Evolutionary conservation across 345 rosid genomes (phyloP), one percentile per base, ranked within the genome.

Genomic region (Zanthoxylum bungeanum): DNA sequence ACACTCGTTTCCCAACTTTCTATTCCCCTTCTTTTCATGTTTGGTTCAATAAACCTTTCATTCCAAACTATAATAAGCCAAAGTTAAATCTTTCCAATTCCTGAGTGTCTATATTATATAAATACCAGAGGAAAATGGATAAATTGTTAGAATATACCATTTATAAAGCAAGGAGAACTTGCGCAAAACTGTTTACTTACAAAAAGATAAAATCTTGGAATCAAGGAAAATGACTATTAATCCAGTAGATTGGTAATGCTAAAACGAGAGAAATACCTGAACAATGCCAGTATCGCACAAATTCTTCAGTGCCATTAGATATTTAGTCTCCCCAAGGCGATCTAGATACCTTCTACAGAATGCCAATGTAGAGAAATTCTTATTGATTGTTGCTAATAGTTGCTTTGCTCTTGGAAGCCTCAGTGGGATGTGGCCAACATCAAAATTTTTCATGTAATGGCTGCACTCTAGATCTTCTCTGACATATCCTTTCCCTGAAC

Each of bases 381-480:
- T 92, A 84, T 95, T 86, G 39, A 95, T 95, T 57, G 92, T 87
- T 19, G 90, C 94, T n/a, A 95, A 86, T 25, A 95, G 93, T 74
- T 91, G 99, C 82, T 92, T 95, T 30, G 97, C 97, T 86, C 98
- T 85, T 36, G 97, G 92, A 57, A 95, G 64, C 76, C 98, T 89
- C 76, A 89, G 74, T 9, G 94, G 99, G 42, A 87, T 77, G 67
- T 91, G 97, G 10, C 96, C 93, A 19, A 10, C 89, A 63, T 92
- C 98, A 70, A 89, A 92, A 69, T 81, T 82, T 82, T 92, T 92
- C 98, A 89, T 92, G 82, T 91, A 91, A 75, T 95, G 98, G 78
- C 98, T 87, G 81, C 99, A 95, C 76, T 93, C 97, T 9, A 95
- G 78, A 83, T 95, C 98, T 79, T 91, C 97, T 77, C 97, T 83